phyloP scores from a whole-genome alignment of 2,329 filamentous ascomycete genomes.

The Arthrobotrys iridis region DNA sequence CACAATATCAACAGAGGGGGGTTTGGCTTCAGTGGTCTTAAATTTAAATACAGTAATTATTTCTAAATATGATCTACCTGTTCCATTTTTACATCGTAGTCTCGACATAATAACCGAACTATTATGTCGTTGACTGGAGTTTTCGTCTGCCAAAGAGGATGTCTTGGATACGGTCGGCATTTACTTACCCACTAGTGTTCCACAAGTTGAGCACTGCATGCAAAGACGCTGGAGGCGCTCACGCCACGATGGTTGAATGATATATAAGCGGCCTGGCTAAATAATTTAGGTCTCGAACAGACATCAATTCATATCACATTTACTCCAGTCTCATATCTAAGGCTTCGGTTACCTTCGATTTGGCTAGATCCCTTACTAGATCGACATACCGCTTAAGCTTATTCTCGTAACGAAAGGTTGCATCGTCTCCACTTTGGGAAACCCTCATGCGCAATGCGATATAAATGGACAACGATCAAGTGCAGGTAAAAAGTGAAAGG shows the following conservation, averaged over 20 bases:
- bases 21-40: too few species aligned
- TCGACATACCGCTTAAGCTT: conserved; percentile 23
- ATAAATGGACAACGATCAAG: not conserved
- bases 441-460: conserved; percentile 19
- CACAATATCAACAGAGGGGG: too few species aligned
- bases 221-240: too few species aligned
- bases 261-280: not conserved
- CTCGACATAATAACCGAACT: too few species aligned
- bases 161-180: too few species aligned
- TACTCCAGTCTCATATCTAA: not conserved
- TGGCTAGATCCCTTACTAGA: conserved; percentile 36
- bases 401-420: conserved; percentile 47
- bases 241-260: not conserved
- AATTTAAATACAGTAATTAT: too few species aligned
- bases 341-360: conserved; percentile 20
- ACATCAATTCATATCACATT: conserved; percentile 10
- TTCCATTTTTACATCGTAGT: too few species aligned
- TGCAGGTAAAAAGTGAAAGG: not conserved
- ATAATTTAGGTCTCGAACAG: not conserved
- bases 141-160: too few species aligned
- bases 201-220: too few species aligned
- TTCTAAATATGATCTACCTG: too few species aligned
- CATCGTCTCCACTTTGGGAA: conserved; percentile 46
- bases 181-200: too few species aligned
- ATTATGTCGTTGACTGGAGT: too few species aligned